phyloP scores from a whole-genome alignment of 2,329 filamentous ascomycete genomes.

The Alternaria sp. region DNA sequence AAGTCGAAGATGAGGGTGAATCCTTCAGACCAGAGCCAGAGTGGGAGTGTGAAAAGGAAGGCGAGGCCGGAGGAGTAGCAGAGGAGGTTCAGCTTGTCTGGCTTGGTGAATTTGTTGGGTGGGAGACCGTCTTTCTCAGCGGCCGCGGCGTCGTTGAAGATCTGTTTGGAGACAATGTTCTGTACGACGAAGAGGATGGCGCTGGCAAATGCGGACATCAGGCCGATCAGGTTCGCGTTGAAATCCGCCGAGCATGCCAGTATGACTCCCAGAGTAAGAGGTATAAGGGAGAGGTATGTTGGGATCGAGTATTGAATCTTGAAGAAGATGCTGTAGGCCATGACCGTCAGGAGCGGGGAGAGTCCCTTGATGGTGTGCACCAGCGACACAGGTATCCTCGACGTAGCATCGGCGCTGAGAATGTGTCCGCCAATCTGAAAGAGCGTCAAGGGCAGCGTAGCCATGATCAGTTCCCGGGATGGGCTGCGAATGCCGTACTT shows the following conservation, averaged over 20 bases:
- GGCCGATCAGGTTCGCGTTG: constrained; percentile 86
- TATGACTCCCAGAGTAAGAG: constrained; percentile 92
- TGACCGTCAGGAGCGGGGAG: constrained; percentile 91
- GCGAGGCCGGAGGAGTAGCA: constrained; percentile 97
- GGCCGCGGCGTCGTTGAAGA: constrained; percentile 92
- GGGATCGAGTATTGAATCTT: constrained; percentile 84
- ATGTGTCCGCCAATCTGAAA: constrained; percentile 96
- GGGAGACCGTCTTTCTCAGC: constrained; percentile 75
- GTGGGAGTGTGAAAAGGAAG: constrained; percentile 83
- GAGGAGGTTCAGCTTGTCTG: constrained; percentile 95
- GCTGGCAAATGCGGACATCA: constrained; percentile 86
- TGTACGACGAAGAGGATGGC: constrained; percentile 95
- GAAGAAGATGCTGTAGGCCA: constrained; percentile 89
- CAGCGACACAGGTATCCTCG: constrained; percentile 92
- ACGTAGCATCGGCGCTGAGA: constrained; percentile 89
- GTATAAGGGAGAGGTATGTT: constrained; percentile 78
- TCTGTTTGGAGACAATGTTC: constrained; percentile 96
- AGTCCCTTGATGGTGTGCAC: constrained; percentile 99
- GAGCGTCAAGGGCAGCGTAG: constrained; percentile 86
- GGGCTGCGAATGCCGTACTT: constrained; percentile 84
- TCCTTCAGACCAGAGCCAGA: constrained; percentile 94
- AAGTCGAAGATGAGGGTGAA: constrained; percentile 78
- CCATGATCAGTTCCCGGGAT: constrained; percentile 79
- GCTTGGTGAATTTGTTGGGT: constrained; percentile 69
- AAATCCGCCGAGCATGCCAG: constrained; percentile 94